phyloP scores from a whole-genome alignment of 2,329 filamentous ascomycete genomes.

The Cladosporium phlei region DNA sequence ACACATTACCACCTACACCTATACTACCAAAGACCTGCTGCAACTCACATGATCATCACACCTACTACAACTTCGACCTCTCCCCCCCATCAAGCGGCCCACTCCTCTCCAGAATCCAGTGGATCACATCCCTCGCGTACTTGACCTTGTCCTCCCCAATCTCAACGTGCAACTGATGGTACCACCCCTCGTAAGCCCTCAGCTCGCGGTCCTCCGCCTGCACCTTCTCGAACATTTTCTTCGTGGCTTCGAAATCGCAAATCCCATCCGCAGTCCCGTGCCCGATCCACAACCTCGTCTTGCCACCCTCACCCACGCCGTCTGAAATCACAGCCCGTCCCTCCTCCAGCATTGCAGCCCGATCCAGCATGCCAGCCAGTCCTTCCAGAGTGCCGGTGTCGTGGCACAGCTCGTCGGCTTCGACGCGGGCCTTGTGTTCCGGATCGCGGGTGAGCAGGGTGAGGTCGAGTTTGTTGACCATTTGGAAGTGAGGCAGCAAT shows the following conservation, averaged over 20 bases:
- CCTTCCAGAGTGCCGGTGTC: constrained; percentile 83
- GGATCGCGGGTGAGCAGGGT: constrained; percentile 64
- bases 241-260: constrained; percentile 61
- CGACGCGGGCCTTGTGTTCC: constrained; percentile 56
- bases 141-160: constrained; percentile 31
- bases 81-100: background rate
- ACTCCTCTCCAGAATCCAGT: constrained; percentile 27
- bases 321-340: constrained; percentile 48
- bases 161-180: constrained; percentile 57
- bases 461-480: constrained; percentile 61
- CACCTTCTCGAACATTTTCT: constrained; percentile 57
- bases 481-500: constrained; percentile 63
- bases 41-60: too few relatives aligned
- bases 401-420: constrained; percentile 68
- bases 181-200: constrained; percentile 70
- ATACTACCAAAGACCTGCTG: too few relatives aligned
- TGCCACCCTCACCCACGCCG: constrained; percentile 45
- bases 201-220: constrained; percentile 63
- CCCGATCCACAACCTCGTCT: constrained; percentile 63
- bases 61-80: constrained; percentile 7
- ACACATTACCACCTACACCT: too few relatives aligned
- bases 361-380: constrained; percentile 70
- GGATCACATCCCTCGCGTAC: constrained; percentile 30
- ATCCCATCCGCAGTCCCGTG: constrained; percentile 74
- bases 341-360: constrained; percentile 56